Percentiles rank a stretch among this genome's conserved stretches.
phyloP scores from a whole-genome alignment of 73 alveolate genomes.

The Symbiodinium pilosum region DNA sequence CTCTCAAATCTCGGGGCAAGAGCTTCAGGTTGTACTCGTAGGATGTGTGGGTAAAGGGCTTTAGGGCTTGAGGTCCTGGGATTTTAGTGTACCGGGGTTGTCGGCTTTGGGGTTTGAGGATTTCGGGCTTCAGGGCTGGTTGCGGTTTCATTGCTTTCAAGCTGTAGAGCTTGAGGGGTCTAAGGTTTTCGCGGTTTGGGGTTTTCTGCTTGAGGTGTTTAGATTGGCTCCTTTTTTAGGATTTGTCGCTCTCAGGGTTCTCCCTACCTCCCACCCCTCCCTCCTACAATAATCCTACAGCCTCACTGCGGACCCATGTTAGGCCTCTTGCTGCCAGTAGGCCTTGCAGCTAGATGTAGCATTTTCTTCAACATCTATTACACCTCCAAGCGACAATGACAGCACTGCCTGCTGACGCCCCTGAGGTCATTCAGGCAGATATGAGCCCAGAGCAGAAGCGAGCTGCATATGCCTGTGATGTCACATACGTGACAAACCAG shows the following conservation, averaged over 20 bases:
- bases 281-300: neutral
- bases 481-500: constrained; percentile 79
- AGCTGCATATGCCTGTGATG: constrained; percentile 62
- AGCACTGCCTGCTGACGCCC: neutral
- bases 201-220: neutral
- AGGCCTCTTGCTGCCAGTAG: neutral
- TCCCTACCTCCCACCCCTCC: neutral
- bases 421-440: constrained; percentile 49
- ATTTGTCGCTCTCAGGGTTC: neutral
- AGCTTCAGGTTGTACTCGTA: too few relatives aligned
- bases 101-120: too few relatives aligned
- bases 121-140: neutral
- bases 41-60: too few relatives aligned
- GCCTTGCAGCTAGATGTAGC: neutral
- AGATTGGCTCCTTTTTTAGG: too few relatives aligned
- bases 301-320: neutral
- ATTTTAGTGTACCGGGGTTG: too few relatives aligned
- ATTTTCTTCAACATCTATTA: neutral
- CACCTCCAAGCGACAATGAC: neutral
- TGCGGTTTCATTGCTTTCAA: neutral
- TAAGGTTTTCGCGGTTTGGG: neutral
- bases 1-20: too few relatives aligned
- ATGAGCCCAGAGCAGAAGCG: constrained; percentile 54
- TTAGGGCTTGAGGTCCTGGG: too few relatives aligned
- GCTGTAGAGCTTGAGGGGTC: neutral